Conservation (phyloP, 192 early-diverging fungal genomes). For the Pilaira anomala region DNA sequence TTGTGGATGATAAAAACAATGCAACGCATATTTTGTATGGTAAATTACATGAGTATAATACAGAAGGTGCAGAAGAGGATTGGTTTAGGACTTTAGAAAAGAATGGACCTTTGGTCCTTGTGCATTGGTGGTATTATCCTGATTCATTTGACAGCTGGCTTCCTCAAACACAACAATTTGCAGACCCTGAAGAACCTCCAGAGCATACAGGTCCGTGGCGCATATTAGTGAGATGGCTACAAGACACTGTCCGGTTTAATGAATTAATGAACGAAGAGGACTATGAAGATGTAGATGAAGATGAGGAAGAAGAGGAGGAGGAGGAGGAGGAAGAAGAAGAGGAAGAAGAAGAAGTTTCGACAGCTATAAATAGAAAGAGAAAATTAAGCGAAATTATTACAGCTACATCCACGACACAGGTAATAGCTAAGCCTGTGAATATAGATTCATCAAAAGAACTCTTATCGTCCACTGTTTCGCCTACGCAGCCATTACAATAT, state of each 20-base stretch:
- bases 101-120: constrained; percentile 54
- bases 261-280: constrained; percentile 90
- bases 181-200: constrained; percentile 59
- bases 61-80: constrained; percentile 49
- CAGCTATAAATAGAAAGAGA: neutral
- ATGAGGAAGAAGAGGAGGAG: constrained; percentile 4
- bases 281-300: constrained; percentile 53
- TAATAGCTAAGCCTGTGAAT: neutral
- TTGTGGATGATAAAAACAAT: constrained; percentile 18
- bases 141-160: constrained; percentile 80
- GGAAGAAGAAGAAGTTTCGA: neutral
- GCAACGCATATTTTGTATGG: constrained; percentile 54
- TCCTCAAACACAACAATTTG: constrained; percentile 56
- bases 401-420: neutral
- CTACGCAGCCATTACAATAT: neutral
- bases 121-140: constrained; percentile 82
- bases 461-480: neutral
- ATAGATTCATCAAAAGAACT: neutral
- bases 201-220: constrained; percentile 68
- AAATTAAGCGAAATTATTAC: constrained; percentile 2
- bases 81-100: constrained; percentile 63
- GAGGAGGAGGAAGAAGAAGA: neutral
- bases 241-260: constrained; percentile 68
- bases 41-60: constrained; percentile 29
- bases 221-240: constrained; percentile 68